Evolutionary conservation across 768 basidiomycete genomes (phyloP).

Genomic region (Tubosaeta sp.): DNA sequence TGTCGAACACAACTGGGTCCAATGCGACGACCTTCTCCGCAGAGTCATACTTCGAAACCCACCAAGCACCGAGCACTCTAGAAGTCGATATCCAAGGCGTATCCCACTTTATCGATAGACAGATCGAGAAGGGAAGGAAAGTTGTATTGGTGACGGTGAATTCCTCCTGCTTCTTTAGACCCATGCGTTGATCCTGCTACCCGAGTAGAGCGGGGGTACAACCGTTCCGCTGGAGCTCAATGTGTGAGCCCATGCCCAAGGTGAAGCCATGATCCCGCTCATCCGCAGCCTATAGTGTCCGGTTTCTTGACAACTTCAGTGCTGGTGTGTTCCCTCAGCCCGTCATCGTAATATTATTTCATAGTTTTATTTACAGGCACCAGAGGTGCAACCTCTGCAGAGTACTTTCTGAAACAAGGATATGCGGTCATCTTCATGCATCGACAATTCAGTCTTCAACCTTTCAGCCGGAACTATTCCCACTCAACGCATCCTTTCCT

Average conservation of each 20-base stretch:
- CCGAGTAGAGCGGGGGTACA: constrained; percentile 86
- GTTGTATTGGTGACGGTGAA: constrained; percentile 94
- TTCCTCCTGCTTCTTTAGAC: constrained; percentile 9
- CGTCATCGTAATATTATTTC: background rate
- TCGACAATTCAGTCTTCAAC: constrained; percentile 94
- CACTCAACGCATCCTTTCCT: constrained; percentile 98
- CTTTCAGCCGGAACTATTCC: constrained; percentile 96
- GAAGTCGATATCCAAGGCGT: constrained; percentile 63
- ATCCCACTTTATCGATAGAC: constrained; percentile 64
- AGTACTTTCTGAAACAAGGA: constrained; percentile 90
- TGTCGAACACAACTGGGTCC: constrained; percentile 16
- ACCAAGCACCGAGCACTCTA: constrained; percentile 71
- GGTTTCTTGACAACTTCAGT: constrained; percentile 98
- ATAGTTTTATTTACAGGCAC: constrained; percentile 56
- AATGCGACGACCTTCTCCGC: constrained; percentile 59
- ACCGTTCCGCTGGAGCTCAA: constrained; percentile 98
- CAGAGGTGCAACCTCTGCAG: constrained; percentile 94
- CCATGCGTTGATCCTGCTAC: constrained; percentile 11
- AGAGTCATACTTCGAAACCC: constrained; percentile 86
- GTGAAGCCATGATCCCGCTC: constrained; percentile 13
- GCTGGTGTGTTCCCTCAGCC: constrained; percentile 56
- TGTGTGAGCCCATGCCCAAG: constrained; percentile 64
- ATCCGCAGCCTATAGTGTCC: constrained; percentile 59
- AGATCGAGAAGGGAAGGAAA: constrained; percentile 58
- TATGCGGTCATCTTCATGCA: constrained; percentile 99